Base-by-base conservation (phyloP, 371 early-diverging fungal genomes). In the Mucor plumbeus region DNA sequence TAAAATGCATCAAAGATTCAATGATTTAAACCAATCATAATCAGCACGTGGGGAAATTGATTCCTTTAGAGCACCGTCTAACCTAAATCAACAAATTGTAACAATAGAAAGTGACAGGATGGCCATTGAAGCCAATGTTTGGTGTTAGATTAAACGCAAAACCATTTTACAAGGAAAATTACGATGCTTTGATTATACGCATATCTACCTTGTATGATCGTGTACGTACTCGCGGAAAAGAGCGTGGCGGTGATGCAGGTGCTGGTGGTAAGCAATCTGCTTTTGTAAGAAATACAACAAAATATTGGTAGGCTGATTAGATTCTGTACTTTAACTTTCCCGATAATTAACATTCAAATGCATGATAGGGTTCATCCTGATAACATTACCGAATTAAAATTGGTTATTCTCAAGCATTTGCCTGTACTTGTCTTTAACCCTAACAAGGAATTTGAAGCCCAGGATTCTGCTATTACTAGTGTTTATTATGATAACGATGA, bases 401-500 rank as follows among this genome's bases (percentile, higher is more conserved):
- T 94, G 61, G 85, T 90, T 66, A 96, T 99, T 67, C 87, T 99
- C 44, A 94, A 94, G 79, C 91, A 99, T 73, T 87, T 99, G 38
- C 99, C 99, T 15, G 97, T 99, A 34, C 87, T 99, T 61, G 90
- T 99, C 11, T 99, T 97, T 78, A 91, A 90, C 66, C 88, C 91
- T 41, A 94, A 94, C 84, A 92, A 83, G 81, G 90, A 85, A 47
- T 84, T 86, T 55, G 82, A 87, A 58, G 72, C 83, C 14, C 84
- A 87, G 33, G 95, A 95, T 69, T 95, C 99, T 2, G 97, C 96
- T 39, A 96, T 99, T 72, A 92, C 95, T 8, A 95, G 96, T 69
- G 91, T 99, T n/a, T 99, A 99, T 82, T 95, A 94, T 75, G 99
- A 99, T 74, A 99, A 97, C 73, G 92, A 94, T 21, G 79, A 87